phyloP scores from a whole-genome alignment of 2,329 filamentous ascomycete species.

The Paramyrothecium sp. region DNA sequence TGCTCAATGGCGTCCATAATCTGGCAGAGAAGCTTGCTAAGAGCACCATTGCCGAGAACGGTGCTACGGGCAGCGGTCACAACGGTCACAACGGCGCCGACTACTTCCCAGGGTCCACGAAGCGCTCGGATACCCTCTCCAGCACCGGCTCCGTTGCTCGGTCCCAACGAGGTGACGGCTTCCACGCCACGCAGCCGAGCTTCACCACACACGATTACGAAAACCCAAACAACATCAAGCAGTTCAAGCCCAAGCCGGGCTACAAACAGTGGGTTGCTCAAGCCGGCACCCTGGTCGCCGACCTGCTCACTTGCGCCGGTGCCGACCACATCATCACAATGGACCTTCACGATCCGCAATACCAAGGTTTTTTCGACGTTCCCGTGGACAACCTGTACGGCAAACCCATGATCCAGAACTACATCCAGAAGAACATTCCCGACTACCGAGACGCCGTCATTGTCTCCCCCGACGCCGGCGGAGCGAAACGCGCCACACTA shows the following conservation, averaged over 20 bases:
- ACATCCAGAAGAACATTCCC: constrained; percentile 78
- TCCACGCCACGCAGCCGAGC: constrained; percentile 42
- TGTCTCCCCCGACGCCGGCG: constrained; percentile 93
- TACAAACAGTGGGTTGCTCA: constrained; percentile 99
- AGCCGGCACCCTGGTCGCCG: constrained; percentile 90
- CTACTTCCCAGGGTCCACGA: constrained; percentile 22
- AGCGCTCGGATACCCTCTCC: constrained; percentile 33
- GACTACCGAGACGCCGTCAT: constrained; percentile 85
- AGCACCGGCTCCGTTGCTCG: constrained; percentile 31
- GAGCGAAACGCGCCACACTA: constrained; percentile 91
- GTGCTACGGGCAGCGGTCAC: constrained; percentile 21
- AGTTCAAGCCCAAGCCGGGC: constrained; percentile 77
- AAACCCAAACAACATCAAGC: constrained; percentile 53
- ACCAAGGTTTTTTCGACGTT: constrained; percentile 98
- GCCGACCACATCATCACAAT: constrained; percentile 98
- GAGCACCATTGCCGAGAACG: constrained; percentile 53
- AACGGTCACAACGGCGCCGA: constrained; percentile 23
- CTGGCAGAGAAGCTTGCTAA: constrained; percentile 74
- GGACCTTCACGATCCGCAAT: constrained; percentile 94
- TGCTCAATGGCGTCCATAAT: constrained; percentile 65
- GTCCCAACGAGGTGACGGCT: constrained; percentile 35
- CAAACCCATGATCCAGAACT: constrained; percentile 68
- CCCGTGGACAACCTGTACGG: constrained; percentile 97
- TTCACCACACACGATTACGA: constrained; percentile 66
- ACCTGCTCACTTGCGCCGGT: constrained; percentile 91